These are phyloP conservation scores for Ustilago vetiveriae DNA, from an alignment of 1,284 basidiomycete species.

Conservation along the genomic window DNA sequence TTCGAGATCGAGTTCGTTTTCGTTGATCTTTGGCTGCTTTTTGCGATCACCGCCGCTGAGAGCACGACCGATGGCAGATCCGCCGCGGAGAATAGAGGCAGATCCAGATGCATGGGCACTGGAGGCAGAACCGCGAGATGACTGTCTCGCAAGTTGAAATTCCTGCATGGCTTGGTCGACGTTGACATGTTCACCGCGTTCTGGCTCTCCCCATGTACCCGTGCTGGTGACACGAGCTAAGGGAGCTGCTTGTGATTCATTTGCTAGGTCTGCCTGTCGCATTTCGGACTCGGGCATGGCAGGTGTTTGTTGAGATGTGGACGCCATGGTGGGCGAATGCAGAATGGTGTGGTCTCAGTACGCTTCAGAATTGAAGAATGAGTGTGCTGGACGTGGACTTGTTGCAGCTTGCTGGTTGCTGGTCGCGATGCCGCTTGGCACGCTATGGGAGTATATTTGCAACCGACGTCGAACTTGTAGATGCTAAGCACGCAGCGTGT, in stretches of 20 bases:
- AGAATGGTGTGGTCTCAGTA: not conserved
- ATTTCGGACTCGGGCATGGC: conserved; percentile 3
- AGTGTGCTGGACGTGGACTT: no score
- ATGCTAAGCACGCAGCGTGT: no score
- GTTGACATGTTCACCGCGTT: conserved; percentile 45
- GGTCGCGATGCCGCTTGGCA: no score
- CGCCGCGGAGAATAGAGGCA: conserved; percentile 8
- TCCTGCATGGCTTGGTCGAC: conserved; percentile 42
- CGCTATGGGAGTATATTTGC: no score
- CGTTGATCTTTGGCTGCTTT: conserved; percentile 19
- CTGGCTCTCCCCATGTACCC: conserved; percentile 54
- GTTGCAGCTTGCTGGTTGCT: no score
- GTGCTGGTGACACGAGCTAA: conserved; percentile 21
- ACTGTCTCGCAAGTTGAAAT: conserved; percentile 41
- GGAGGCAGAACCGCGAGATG: conserved; percentile 8
- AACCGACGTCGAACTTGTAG: no score
- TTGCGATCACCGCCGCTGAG: conserved; percentile 16
- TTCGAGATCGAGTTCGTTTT: conserved; percentile 21
- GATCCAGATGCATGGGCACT: conserved; percentile 5
- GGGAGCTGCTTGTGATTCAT: not conserved
- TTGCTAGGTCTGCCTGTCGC: not conserved
- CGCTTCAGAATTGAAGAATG: no score
- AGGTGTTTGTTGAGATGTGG: conserved; percentile 7
- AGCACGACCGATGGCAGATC: conserved; percentile 16
- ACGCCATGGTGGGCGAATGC: conserved; percentile 1